These are phyloP conservation scores for Yarrowia porcina DNA, from an alignment of 805 yeast species.

Conservation along the genomic window DNA sequence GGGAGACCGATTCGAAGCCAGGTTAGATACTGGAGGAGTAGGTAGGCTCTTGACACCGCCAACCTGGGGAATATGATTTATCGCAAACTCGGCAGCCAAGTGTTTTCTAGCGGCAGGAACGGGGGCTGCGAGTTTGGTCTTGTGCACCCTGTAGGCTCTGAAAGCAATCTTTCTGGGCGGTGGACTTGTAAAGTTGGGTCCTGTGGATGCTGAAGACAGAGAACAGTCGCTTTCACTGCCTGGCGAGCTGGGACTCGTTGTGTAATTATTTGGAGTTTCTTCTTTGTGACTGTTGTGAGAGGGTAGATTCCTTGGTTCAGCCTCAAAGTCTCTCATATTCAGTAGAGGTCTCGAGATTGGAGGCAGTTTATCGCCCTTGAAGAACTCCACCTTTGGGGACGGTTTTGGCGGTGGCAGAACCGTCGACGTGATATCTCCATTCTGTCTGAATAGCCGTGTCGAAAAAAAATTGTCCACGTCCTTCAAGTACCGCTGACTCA, in stretches of 20 bases:
- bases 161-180: not conserved
- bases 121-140: not conserved
- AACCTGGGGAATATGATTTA: not conserved
- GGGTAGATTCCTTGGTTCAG: no score
- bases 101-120: not conserved
- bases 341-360: not conserved
- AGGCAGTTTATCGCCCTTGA: not conserved
- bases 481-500: not conserved
- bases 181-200: not conserved
- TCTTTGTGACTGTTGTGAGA: not conserved
- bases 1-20: no score
- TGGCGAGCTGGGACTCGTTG: not conserved
- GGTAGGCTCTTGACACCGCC: no score
- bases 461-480: slow-evolving; percentile 8
- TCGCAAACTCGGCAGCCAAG: not conserved
- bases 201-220: not conserved
- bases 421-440: not conserved
- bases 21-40: no score
- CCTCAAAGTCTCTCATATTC: not conserved
- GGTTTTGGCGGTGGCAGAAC: not conserved
- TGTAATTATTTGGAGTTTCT: not conserved
- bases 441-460: not conserved
- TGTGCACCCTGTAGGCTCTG: not conserved
- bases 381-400: not conserved
- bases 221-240: not conserved